Evolutionary conservation across 1,284 basidiomycete genomes (phyloP), one percentile per base, ranked within the genome.

Genomic region (Neonothopanus nambi): DNA sequence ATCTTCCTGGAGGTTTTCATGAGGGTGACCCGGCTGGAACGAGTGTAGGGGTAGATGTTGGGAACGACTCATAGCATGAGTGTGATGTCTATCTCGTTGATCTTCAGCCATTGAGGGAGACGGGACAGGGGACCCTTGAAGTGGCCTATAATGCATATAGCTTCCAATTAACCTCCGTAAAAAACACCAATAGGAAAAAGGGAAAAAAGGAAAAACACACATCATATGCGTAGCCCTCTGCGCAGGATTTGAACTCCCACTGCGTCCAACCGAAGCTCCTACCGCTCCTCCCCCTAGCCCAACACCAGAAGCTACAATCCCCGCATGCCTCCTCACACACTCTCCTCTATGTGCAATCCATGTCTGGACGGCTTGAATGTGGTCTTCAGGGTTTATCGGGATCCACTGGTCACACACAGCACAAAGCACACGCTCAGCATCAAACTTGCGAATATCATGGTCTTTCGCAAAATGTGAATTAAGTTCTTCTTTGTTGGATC

Each of bases 361-460:
- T 30, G 68, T 72, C 58, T 81, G 77, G 5, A 84, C 74, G 0
- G 80, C 81, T 24, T 70, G 68, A 50, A 73, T 66, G 56, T 83
- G 80, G 61, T 84, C 80, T 40, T 79, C 76, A 1, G 77, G 65
- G 18, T 75, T 76, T 37, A 87, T 69, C 12, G 70, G 57, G 21
- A 89, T 65, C 87, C 87, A 89, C 12, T 71, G 71, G 57, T 87
- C 84, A 65, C 87, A 89, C 41, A 77, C 70, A 53, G 79, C 80
- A 61, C 87, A 90, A 0, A 87, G 71, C 0, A 88, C 75, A 15
- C 87, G 79, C 59, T 89, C 85, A 4, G 79, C 74, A 51, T 90
- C 87, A 63, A 85, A 85, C 61, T 87, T 85, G 59, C 84, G 78
- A 15, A 87, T 78, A 57, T 83, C 78, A 0, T 82, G 79, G 63